Conservation (phyloP, 2,329 filamentous ascomycete species). For the Phaeosphaeria sp. region DNA sequence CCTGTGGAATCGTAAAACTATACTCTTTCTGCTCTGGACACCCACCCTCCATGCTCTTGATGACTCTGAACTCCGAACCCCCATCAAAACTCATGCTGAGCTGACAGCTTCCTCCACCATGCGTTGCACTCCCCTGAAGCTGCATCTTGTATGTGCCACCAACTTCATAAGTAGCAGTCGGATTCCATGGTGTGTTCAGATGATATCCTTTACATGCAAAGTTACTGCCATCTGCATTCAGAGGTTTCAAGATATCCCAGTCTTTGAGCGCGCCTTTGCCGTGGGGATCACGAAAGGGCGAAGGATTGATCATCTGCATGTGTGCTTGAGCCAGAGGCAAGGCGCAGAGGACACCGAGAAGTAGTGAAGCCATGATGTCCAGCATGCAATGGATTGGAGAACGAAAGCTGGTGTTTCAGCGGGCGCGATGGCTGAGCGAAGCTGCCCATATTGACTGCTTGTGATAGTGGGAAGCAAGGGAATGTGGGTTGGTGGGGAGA, state of each 20-base stretch:
- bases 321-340: slow-evolving; percentile 47
- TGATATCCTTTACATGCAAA: slow-evolving; percentile 79
- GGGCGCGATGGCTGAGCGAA: neutral
- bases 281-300: slow-evolving; percentile 59
- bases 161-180: slow-evolving; percentile 67
- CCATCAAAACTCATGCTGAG: slow-evolving; percentile 75
- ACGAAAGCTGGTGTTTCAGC: slow-evolving; percentile 2
- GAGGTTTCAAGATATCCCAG: slow-evolving; percentile 74
- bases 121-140: slow-evolving; percentile 65
- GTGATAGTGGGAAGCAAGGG: slow-evolving; percentile 27
- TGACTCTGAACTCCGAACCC: slow-evolving; percentile 72
- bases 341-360: slow-evolving; percentile 28
- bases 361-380: slow-evolving; percentile 31
- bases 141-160: slow-evolving; percentile 69
- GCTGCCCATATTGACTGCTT: slow-evolving; percentile 6
- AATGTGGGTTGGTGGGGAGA: slow-evolving; percentile 17
- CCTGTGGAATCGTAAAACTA: slow-evolving; percentile 59
- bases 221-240: slow-evolving; percentile 65
- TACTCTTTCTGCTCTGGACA: slow-evolving; percentile 62
- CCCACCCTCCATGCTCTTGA: slow-evolving; percentile 67
- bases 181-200: slow-evolving; percentile 56
- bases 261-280: slow-evolving; percentile 59
- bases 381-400: slow-evolving; percentile 14
- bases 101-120: slow-evolving; percentile 79
- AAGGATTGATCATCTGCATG: slow-evolving; percentile 64